Evolutionary conservation across 1,284 basidiomycete genomes (phyloP), one percentile per base, ranked within the genome.

Genomic region (Pulveroboletus sp.): DNA sequence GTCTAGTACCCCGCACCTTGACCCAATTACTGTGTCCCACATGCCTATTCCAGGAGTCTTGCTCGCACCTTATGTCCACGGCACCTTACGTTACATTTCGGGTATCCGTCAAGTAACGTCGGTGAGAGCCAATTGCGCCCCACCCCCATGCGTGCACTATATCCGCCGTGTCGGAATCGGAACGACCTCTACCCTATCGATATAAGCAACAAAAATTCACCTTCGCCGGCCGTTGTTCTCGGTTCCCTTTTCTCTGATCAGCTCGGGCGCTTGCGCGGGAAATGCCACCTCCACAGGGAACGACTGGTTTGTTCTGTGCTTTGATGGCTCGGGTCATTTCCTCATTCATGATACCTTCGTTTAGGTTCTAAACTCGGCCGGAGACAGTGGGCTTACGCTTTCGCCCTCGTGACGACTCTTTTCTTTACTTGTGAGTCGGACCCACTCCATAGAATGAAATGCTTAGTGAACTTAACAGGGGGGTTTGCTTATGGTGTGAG

Each of bases 401-500:
- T 89, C 71, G 76, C 78, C 48, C 82, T 92, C 58, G 87, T 92
- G 61, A 91, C 89, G 18, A 84, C 87, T 17, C 76, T 92, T 47
- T 92, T 92, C 79, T 92, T 92, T 75, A 86, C 89, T 31, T 92
- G 87, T 86, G 74, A 71, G 80, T 69, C 64, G 35, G 54, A 26
- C 47, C 40, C n/a, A 8, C 39, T 20, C 18, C 12, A 25, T 38
- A 15, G 17, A 38, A 42, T 43, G 43, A 12, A 44, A 17, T 24
- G 28, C 31, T 50, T 48, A 14, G 56, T 47, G 31, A 44, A 28
- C 40, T 39, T 12, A 42, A n/a, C 51, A 80, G 78, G 81, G 88
- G 82, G 87, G 0, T 91, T 91, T 69, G 85, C 88, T 2, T 89
- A 91, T 63, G 89, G 89, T 42, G 83, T 85, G 69, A 67, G 81